These are phyloP conservation scores for Austroboletus eburneus DNA, from an alignment of 768 basidiomycete species.

Conservation along the genomic window DNA sequence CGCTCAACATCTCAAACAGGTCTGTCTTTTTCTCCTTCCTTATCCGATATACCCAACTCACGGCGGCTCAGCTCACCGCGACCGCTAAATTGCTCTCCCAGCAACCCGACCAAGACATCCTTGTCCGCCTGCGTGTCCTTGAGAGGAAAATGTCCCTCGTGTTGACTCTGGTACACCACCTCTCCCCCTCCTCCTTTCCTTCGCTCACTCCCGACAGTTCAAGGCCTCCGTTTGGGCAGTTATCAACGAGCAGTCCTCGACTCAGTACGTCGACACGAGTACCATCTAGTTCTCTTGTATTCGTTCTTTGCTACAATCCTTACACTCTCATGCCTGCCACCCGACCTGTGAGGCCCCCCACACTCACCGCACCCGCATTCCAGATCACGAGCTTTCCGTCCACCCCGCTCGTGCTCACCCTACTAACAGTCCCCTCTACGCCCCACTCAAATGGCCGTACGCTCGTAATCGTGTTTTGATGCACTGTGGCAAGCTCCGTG, in stretches of 20 bases:
- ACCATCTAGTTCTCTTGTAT: constrained; percentile 10
- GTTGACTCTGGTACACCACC: constrained; percentile 68
- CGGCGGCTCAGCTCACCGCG: constrained; percentile 66
- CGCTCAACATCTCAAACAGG: constrained; percentile 73
- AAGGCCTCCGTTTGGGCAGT: constrained; percentile 96
- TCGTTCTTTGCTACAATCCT: not conserved
- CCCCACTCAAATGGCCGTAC: constrained; percentile 68
- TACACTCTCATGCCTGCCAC: constrained; percentile 47
- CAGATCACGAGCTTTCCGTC: constrained; percentile 93
- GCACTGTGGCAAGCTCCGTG: constrained; percentile 83
- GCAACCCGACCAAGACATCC: constrained; percentile 72
- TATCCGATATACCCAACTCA: too few species aligned
- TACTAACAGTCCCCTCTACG: constrained; percentile 51
- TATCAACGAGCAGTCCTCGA: constrained; percentile 64
- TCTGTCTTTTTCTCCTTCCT: constrained; percentile 36
- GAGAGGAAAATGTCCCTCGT: constrained; percentile 97
- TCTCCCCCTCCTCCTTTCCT: not conserved
- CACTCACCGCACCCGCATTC: constrained; percentile 62
- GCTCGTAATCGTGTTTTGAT: constrained; percentile 98
- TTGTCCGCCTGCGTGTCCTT: constrained; percentile 71
- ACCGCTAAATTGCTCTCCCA: constrained; percentile 69
- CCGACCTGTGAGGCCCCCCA: constrained; percentile 39
- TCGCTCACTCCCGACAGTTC: constrained; percentile 52
- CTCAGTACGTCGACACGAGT: constrained; percentile 11
- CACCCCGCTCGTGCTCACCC: constrained; percentile 88